A percentile compares a stretch with the other conserved stretches of the same genome.
Conservation (phyloP, 768 basidiomycete genomes). For the Russula lepida region DNA sequence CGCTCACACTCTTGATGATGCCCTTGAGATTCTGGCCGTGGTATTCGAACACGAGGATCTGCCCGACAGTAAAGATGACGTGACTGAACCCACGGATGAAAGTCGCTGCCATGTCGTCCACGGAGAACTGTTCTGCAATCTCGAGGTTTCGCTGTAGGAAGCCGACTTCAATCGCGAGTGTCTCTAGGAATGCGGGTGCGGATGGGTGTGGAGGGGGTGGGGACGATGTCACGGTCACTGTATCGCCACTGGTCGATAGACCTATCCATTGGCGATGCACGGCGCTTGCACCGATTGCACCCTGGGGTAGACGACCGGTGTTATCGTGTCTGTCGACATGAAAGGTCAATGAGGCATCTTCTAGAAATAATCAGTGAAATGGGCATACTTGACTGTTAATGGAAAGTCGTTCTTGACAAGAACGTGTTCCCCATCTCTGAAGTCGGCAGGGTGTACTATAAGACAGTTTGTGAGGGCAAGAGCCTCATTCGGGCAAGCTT, state of each 20-base stretch:
- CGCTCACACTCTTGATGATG: conserved; percentile 48
- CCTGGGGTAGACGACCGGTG: conserved; percentile 58
- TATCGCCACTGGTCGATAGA: conserved; percentile 69
- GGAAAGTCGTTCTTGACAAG: conserved; percentile 64
- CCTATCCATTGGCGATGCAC: conserved; percentile 87
- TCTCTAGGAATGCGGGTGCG: conserved; percentile 59
- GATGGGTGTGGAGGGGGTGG: conserved; percentile 35
- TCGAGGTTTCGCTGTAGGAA: conserved; percentile 49
- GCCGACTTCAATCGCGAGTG: conserved; percentile 72
- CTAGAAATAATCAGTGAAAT: background rate
- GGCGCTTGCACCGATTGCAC: conserved; percentile 66
- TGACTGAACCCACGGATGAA: conserved; percentile 71
- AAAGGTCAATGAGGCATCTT: background rate
- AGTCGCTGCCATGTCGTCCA: conserved; percentile 74
- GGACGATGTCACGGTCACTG: conserved; percentile 60
- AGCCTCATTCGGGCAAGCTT: conserved; percentile 23
- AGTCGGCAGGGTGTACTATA: conserved; percentile 73
- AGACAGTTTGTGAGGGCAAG: conserved; percentile 77
- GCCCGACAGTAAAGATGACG: conserved; percentile 58
- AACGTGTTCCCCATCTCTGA: conserved; percentile 63
- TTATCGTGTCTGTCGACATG: conserved; percentile 59
- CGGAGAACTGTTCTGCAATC: conserved; percentile 63
- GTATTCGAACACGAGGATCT: conserved; percentile 79
- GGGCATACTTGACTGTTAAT: conserved; percentile 60
- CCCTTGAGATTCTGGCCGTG: conserved; percentile 78